Percentiles rank a stretch among this genome's conserved stretches.
Conservation (phyloP, 2,329 filamentous ascomycete genomes). For the Fusarium marasasianum region DNA sequence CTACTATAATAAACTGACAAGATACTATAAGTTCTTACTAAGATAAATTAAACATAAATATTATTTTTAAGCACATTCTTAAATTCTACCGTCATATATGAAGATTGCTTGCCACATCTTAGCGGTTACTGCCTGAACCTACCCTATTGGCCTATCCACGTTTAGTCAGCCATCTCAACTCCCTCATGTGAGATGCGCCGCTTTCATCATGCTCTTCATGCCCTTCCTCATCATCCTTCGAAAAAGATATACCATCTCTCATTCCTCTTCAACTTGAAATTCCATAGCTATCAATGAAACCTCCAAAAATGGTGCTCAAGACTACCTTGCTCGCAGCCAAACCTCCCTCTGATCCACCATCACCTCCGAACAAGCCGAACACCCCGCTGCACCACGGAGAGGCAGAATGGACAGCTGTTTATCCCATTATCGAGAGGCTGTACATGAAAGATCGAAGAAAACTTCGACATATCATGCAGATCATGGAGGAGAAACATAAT, state of each 20-base stretch:
- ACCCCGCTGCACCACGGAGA: conserved; percentile 4
- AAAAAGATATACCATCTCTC: fast-evolving
- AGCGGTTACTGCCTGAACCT: neutral
- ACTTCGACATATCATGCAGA: conserved; percentile 15
- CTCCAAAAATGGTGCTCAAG: neutral
- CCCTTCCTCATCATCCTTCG: neutral
- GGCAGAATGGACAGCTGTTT: conserved; percentile 7
- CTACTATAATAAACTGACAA: neutral
- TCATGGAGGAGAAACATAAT: conserved; percentile 14
- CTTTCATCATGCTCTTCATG: neutral
- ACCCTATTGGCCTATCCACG: neutral
- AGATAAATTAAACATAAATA: neutral
- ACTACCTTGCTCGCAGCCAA: neutral
- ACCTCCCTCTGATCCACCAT: neutral
- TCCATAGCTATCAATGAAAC: neutral
- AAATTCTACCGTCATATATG: too few relatives aligned
- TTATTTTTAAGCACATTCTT: neutral
- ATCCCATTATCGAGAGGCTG: conserved; percentile 1
- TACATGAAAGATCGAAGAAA: conserved; percentile 15
- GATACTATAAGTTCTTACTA: fast-evolving
- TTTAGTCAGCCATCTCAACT: neutral
- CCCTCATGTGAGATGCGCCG: neutral
- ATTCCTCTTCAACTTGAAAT: fast-evolving
- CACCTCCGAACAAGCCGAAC: neutral
- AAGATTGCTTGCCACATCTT: neutral